Base-by-base conservation (phyloP, 2,329 filamentous ascomycete genomes). In the Curvularia sp. region DNA sequence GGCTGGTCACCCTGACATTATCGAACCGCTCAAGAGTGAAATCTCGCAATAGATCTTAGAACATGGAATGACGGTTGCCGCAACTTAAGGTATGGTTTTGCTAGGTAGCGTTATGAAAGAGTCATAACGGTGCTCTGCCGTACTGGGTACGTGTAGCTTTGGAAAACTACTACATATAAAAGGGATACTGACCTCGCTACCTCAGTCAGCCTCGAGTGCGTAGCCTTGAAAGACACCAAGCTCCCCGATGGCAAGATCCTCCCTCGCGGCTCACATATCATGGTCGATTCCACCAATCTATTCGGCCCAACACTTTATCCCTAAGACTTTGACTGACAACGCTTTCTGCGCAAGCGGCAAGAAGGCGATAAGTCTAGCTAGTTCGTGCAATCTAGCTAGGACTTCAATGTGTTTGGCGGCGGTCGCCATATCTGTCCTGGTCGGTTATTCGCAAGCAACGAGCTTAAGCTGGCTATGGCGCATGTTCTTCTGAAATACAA, bases 71-170 rank as follows among this genome's bases (percentile, higher is more conserved):
- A 28, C 50, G 3, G 39, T 47, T 20, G 50, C 53, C n/a, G 53
- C 53, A 24, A 49, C 44, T 1, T 30, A 48, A 31, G n/a, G 20
- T 20, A 55, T 55, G 53, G 44, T 42, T 13, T n/a, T 55, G 20
- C 18, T 49, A 18, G 53, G 49, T 4, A 55, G 53, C 26, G 35
- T 49, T 2, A 7, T 55, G 43, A 55, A 55, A 20, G 53, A 55
- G 20, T 49, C 44, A 1, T 44, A 55, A 15, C 39, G 44, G 18
- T 15, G 20, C 2, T 31, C 33, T 3, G 35, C 53, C 24, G 22
- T n/a, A 12, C 12, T 20, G 5, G 44, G 44, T 33, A 47, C n/a
- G 13, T 31, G 22, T 2, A 30, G 9, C 28, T 8, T 8, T 2
- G 28, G 7, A 30, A 30, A 2, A 30, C 28, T 30, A 10, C 2